Conservation (phyloP, 2,329 filamentous ascomycete species). For the Geosmithia putterillii region DNA sequence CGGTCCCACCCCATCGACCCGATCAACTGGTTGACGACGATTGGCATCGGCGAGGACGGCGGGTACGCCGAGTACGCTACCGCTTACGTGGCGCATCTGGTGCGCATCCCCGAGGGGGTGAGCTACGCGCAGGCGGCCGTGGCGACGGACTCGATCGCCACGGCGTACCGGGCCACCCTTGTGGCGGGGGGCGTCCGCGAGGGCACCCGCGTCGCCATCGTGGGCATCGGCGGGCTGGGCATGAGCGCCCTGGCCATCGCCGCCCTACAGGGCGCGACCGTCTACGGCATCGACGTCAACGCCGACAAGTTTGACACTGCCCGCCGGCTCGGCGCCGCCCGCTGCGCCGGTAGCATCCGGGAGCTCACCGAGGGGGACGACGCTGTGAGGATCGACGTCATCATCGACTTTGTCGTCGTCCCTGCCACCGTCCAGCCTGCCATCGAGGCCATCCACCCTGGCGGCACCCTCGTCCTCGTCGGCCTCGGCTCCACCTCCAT, state of each 20-base stretch:
- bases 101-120: constrained; percentile 6
- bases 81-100: neutral
- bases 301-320: constrained; percentile 4
- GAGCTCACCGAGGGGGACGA: neutral
- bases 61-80: constrained; percentile 1
- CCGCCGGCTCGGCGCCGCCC: neutral
- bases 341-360: neutral
- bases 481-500: neutral
- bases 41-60: constrained; percentile 3
- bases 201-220: constrained; percentile 23
- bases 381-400: constrained; percentile 2
- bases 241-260: constrained; percentile 19
- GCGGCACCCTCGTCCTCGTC: constrained; percentile 4
- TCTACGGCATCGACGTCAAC: constrained; percentile 3
- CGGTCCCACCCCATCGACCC: neutral
- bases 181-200: constrained; percentile 16
- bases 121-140: constrained; percentile 19
- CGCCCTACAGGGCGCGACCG: constrained; percentile 1
- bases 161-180: constrained; percentile 25
- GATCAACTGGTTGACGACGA: neutral
- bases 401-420: constrained; percentile 5
- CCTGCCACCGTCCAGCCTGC: constrained; percentile 3
- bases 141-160: constrained; percentile 25
- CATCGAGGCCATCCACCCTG: constrained; percentile 1
- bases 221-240: constrained; percentile 25